Conservation (phyloP, 2,329 filamentous ascomycete genomes). For the Aschersonia sp. region DNA sequence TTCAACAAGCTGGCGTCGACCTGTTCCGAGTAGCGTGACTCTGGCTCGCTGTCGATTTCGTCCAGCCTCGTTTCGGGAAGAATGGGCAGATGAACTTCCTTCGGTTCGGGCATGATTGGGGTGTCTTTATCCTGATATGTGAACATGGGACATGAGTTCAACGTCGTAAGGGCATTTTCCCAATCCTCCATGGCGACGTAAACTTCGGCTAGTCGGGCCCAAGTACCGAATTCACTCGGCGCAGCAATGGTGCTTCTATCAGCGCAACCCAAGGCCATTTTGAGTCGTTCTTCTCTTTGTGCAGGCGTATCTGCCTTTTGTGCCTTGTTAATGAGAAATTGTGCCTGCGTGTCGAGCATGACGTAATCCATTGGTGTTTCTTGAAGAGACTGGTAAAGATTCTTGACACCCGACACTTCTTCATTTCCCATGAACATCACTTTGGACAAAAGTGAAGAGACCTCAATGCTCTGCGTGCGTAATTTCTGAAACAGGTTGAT, state of each 20-base stretch:
- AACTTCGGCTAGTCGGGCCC: slow-evolving; percentile 85
- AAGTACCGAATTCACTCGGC: slow-evolving; percentile 93
- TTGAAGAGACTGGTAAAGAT: slow-evolving; percentile 77
- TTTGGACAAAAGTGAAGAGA: slow-evolving; percentile 81
- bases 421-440: slow-evolving; percentile 92
- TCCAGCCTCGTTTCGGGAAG: slow-evolving; percentile 82
- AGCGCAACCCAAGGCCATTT: slow-evolving; percentile 81
- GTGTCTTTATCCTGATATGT: slow-evolving; percentile 98
- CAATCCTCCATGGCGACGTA: slow-evolving; percentile 92
- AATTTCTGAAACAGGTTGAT: slow-evolving; percentile 98
- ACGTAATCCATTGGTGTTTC: slow-evolving; percentile 96
- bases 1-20: slow-evolving; percentile 79
- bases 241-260: slow-evolving; percentile 91
- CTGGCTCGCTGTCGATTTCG: slow-evolving; percentile 87
- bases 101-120: slow-evolving; percentile 84
- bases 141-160: slow-evolving; percentile 99
- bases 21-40: slow-evolving; percentile 66
- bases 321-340: slow-evolving; percentile 82
- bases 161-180: slow-evolving; percentile 85
- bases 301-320: slow-evolving; percentile 36
- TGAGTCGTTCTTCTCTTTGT: slow-evolving; percentile 51
- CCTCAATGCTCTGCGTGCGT: slow-evolving; percentile 77
- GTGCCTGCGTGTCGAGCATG: slow-evolving; percentile 84
- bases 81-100: slow-evolving; percentile 74
- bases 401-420: slow-evolving; percentile 85